Conservation (phyloP, 2,329 filamentous ascomycete genomes). For the Bipolaris sorokiniana region DNA sequence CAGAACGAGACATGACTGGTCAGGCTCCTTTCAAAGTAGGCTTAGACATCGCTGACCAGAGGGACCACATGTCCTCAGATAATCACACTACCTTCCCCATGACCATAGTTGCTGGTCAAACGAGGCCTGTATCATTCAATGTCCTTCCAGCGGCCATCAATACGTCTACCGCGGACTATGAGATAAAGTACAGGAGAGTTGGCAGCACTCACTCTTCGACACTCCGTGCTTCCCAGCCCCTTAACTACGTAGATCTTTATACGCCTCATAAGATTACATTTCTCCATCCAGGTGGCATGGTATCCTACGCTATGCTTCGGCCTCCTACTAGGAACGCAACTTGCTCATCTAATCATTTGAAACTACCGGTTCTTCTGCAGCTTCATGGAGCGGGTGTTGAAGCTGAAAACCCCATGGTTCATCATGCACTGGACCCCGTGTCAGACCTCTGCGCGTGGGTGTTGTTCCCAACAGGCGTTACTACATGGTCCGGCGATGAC, state of each 20-base stretch:
- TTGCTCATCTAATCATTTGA: slow-evolving; percentile 25
- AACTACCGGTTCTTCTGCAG: slow-evolving; percentile 57
- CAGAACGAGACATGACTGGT: slow-evolving; percentile 6
- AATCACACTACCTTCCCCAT: slow-evolving; percentile 9
- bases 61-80: background rate
- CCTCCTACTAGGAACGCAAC: slow-evolving; percentile 55
- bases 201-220: slow-evolving; percentile 17
- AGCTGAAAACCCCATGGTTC: slow-evolving; percentile 55
- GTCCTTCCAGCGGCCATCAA: slow-evolving; percentile 34
- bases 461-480: slow-evolving; percentile 63
- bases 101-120: slow-evolving; percentile 48
- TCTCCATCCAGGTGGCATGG: slow-evolving; percentile 59
- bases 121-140: slow-evolving; percentile 50
- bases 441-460: slow-evolving; percentile 62
- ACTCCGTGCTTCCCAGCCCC: slow-evolving; percentile 34
- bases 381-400: slow-evolving; percentile 65
- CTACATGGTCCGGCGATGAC: slow-evolving; percentile 65
- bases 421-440: slow-evolving; percentile 57
- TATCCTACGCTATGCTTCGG: slow-evolving; percentile 64
- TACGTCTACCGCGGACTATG: slow-evolving; percentile 32
- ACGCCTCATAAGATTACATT: slow-evolving; percentile 62
- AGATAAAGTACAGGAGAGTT: slow-evolving; percentile 34
- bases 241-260: slow-evolving; percentile 38
- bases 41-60: slow-evolving; percentile 21
- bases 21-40: slow-evolving; percentile 22